A percentile compares a stretch with the other conserved stretches of the same genome.
Conservation (phyloP, 2,329 filamentous ascomycete species). For the Colletotrichum tofieldiae region DNA sequence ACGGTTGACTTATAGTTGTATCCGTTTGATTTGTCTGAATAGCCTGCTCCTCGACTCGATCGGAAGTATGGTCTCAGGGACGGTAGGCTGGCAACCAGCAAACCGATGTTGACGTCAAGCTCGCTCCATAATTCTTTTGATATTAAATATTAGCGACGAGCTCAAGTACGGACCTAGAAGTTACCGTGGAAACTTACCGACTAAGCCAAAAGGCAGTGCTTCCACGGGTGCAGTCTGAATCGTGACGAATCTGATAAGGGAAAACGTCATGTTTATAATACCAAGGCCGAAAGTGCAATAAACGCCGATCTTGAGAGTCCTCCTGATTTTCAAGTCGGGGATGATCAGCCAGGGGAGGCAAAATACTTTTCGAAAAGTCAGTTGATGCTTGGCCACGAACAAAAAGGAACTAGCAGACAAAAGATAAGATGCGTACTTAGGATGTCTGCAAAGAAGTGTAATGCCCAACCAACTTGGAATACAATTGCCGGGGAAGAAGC, state of each 20-base stretch:
- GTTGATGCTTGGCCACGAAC: not conserved
- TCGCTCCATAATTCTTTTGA: conserved; percentile 35
- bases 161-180: not conserved
- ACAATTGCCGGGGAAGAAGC: conserved; percentile 31
- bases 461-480: conserved; percentile 36
- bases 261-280: conserved; percentile 40
- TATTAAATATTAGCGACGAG: not conserved
- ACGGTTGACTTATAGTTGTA: conserved; percentile 37
- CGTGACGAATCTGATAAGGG: conserved; percentile 36
- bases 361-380: conserved; percentile 16
- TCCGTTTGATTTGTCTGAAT: conserved; percentile 27
- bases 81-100: conserved; percentile 35
- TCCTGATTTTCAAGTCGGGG: conserved; percentile 34
- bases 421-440: not conserved
- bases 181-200: conserved; percentile 6
- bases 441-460: conserved; percentile 38
- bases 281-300: conserved; percentile 38
- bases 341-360: conserved; percentile 30
- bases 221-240: conserved; percentile 32
- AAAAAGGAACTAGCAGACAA: not conserved
- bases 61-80: conserved; percentile 37
- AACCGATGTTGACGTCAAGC: conserved; percentile 33
- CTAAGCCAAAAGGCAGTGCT: conserved; percentile 29
- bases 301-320: conserved; percentile 29
- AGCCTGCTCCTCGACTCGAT: conserved; percentile 25